phyloP scores from a whole-genome alignment of 2,329 filamentous ascomycete genomes.

The Dothideomycetidae sp. region DNA sequence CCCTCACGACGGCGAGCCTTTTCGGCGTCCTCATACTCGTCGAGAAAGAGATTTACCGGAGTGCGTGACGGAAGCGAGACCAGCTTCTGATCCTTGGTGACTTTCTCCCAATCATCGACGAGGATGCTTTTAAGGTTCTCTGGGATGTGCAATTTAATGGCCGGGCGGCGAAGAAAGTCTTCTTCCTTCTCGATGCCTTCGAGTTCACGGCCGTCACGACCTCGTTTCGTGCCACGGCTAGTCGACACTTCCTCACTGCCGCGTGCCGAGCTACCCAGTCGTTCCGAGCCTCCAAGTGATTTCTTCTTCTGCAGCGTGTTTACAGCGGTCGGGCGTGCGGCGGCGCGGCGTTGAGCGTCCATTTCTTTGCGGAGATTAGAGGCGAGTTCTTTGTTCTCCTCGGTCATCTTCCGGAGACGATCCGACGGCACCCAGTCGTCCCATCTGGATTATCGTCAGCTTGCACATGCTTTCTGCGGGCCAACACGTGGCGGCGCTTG shows the following conservation, averaged over 20 bases:
- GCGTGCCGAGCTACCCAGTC: slow-evolving; percentile 43
- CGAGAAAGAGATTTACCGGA: slow-evolving; percentile 62
- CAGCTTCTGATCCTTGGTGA: slow-evolving; percentile 87
- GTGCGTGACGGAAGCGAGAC: slow-evolving; percentile 68
- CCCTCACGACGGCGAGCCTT: slow-evolving; percentile 49
- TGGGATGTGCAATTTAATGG: slow-evolving; percentile 72
- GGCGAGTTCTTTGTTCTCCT: slow-evolving; percentile 87
- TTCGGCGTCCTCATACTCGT: slow-evolving; percentile 68
- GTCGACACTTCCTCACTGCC: slow-evolving; percentile 61
- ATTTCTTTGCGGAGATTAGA: slow-evolving; percentile 55
- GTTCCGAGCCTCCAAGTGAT: slow-evolving; percentile 39
- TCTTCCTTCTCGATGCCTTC: slow-evolving; percentile 80
- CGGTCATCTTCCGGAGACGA: slow-evolving; percentile 82
- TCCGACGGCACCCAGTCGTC: slow-evolving; percentile 96
- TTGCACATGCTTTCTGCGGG: too few relatives aligned
- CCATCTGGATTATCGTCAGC: slow-evolving; percentile 45
- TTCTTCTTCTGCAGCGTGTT: slow-evolving; percentile 38
- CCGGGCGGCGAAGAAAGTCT: slow-evolving; percentile 65
- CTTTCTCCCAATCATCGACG: slow-evolving; percentile 97
- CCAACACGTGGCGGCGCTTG: too few relatives aligned
- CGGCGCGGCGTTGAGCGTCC: slow-evolving; percentile 41
- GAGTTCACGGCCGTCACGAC: slow-evolving; percentile 46
- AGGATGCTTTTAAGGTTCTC: slow-evolving; percentile 83
- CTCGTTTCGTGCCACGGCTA: slow-evolving; percentile 56
- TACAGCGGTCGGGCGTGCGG: slow-evolving; percentile 26